These are phyloP conservation scores for Xylariaceae sp. DNA, from an alignment of 2,329 filamentous ascomycete genomes.

Conservation along the genomic window DNA sequence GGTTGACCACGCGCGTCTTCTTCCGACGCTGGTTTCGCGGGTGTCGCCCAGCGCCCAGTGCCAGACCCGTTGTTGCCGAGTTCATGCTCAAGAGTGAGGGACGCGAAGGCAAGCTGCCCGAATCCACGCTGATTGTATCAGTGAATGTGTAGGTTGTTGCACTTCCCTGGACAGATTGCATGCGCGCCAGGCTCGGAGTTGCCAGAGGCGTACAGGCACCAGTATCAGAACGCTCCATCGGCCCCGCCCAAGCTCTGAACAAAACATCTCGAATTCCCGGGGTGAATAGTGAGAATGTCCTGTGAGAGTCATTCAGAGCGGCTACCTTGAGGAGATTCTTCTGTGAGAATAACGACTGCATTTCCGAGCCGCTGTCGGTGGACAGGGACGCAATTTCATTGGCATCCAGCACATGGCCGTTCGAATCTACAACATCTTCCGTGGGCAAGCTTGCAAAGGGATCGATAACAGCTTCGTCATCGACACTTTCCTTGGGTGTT, in stretches of 20 bases:
- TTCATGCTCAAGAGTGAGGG: slow-evolving; percentile 61
- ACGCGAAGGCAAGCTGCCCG: slow-evolving; percentile 62
- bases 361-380: slow-evolving; percentile 73
- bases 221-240: slow-evolving; percentile 64
- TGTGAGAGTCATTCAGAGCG: slow-evolving; percentile 79
- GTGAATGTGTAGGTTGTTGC: slow-evolving; percentile 69
- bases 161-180: slow-evolving; percentile 56
- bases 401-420: slow-evolving; percentile 72
- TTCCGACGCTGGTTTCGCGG: slow-evolving; percentile 66
- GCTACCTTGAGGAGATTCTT: slow-evolving; percentile 86
- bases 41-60: slow-evolving; percentile 55
- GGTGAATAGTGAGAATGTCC: slow-evolving; percentile 86
- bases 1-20: slow-evolving; percentile 79
- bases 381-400: slow-evolving; percentile 72
- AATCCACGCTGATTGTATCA: slow-evolving; percentile 60
- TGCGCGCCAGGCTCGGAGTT: slow-evolving; percentile 55
- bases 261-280: slow-evolving; percentile 86
- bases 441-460: slow-evolving; percentile 77
- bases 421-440: slow-evolving; percentile 77
- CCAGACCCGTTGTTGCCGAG: slow-evolving; percentile 59
- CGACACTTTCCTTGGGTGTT: slow-evolving; percentile 41
- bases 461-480: slow-evolving; percentile 63
- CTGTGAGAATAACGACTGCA: slow-evolving; percentile 88
- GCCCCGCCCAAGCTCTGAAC: slow-evolving; percentile 86
- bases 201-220: slow-evolving; percentile 42